Conservation (phyloP, 2,329 filamentous ascomycete genomes). For the Ceratocystis eucalypticola region DNA sequence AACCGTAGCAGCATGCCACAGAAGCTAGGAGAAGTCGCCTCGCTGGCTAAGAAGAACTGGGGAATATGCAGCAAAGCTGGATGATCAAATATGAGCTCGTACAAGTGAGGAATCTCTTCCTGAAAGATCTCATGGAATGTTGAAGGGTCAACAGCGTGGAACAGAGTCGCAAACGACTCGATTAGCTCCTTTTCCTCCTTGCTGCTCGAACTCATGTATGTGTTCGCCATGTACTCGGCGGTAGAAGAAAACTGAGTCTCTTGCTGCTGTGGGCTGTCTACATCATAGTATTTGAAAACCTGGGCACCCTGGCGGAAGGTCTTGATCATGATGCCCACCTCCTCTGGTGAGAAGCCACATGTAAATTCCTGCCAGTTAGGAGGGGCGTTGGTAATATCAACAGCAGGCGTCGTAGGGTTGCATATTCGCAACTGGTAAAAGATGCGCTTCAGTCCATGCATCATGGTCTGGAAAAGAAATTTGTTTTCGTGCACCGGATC, state of each 20-base stretch:
- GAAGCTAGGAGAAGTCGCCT: slow-evolving; percentile 93
- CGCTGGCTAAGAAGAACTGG: slow-evolving; percentile 96
- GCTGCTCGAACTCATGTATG: slow-evolving; percentile 84
- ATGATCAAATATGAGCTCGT: slow-evolving; percentile 96
- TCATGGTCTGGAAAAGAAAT: slow-evolving; percentile 89
- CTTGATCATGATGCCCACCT: slow-evolving; percentile 92
- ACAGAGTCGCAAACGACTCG: slow-evolving; percentile 95
- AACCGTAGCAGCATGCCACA: slow-evolving; percentile 97
- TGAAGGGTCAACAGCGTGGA: slow-evolving; percentile 94
- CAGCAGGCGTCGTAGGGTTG: slow-evolving; percentile 46
- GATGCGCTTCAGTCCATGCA: slow-evolving; percentile 78
- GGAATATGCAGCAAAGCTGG: slow-evolving; percentile 86
- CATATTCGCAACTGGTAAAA: slow-evolving; percentile 90
- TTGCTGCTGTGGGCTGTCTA: slow-evolving; percentile 50
- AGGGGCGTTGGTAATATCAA: slow-evolving; percentile 67
- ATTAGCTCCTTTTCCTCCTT: slow-evolving; percentile 96
- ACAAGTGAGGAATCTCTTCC: slow-evolving; percentile 89
- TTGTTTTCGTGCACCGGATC: slow-evolving; percentile 95
- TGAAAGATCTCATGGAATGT: slow-evolving; percentile 98
- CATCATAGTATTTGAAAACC: slow-evolving; percentile 93
- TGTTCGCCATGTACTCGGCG: slow-evolving; percentile 84
- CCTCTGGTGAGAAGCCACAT: slow-evolving; percentile 91
- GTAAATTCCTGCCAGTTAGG: slow-evolving; percentile 91
- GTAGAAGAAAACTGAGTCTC: slow-evolving; percentile 38
- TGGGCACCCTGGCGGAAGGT: slow-evolving; percentile 92